phyloP scores from a whole-genome alignment of 306 rosid species.

The Morella rubra region DNA sequence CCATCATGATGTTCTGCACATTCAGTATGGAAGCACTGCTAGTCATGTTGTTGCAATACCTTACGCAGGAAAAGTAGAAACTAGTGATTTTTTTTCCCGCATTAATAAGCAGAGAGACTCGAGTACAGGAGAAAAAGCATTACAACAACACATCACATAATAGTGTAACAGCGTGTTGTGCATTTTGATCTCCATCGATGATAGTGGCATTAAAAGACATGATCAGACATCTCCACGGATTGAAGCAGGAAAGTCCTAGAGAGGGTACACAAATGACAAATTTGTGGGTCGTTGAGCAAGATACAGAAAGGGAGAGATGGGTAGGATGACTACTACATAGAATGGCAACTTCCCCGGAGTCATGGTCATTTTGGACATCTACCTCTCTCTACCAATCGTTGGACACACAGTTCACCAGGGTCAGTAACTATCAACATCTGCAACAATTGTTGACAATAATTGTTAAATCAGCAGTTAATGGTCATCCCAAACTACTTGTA shows the following conservation, averaged over 20 bases:
- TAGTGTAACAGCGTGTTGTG: not conserved
- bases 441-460: too few species aligned
- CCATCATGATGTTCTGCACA: conserved; percentile 64
- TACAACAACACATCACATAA: not conserved
- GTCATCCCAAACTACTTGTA: too few species aligned
- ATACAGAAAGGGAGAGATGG: too few species aligned
- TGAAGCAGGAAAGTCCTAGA: not conserved
- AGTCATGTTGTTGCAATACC: conserved; percentile 4
- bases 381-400: not conserved
- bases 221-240: not conserved
- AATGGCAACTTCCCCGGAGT: not conserved
- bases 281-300: too few species aligned
- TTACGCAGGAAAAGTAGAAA: not conserved
- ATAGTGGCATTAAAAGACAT: not conserved
- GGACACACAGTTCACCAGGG: not conserved
- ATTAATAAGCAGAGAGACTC: not conserved
- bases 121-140: not conserved
- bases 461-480: too few species aligned
- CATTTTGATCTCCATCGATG: not conserved
- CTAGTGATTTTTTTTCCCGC: not conserved
- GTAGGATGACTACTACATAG: too few species aligned
- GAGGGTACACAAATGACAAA: not conserved
- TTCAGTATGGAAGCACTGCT: not conserved
- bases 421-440: not conserved
- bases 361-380: not conserved